Base-by-base conservation (phyloP, 208 protist genomes). In the Leptomonas pyrrhocoris region DNA sequence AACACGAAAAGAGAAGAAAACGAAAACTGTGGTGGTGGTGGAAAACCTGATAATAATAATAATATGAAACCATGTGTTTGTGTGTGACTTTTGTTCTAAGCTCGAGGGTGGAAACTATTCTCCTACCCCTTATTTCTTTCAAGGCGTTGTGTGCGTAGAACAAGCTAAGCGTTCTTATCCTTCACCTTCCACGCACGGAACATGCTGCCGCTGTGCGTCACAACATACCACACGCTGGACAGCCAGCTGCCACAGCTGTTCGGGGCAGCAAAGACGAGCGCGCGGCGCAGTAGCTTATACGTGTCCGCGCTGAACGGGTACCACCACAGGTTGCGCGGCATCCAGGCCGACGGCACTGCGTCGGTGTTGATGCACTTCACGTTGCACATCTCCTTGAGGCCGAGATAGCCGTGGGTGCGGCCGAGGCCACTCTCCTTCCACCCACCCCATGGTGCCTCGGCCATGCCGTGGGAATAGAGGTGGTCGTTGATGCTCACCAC, bases 401-500 rank as follows among this genome's bases (percentile, higher is more conserved):
- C 90, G 18, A 92, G 61, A 54, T 74, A 79, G 65, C 92, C 92
- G 65, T 90, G 90, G 12, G 95, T 95, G 53, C 86, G 83, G 30
- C 93, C 94, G 40, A 96, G 76, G 5, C 94, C 94, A 60, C 78
- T 90, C 36, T 90, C 79, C 74, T 98, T 98, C 79, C 81, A 90
- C 30, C 93, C 94, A 46, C 94, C 94, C 84, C 93, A 98, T 46
- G 94, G 94, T 15, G 83, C 62, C 69, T 88, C 79, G 12, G 85
- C 55, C 86, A 93, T 90, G 30, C 79, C 81, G 65, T 85, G 82
- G 12, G 83, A 68, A 64, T 83, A 85, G 40, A 93, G 69, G 67
- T 90, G 85, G 56, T 93, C 88, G 77, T 97, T 96, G 65, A 96
- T 82, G 55, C 72, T 93, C 30, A 95, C 88, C 2, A 96, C 85